phyloP scores from a whole-genome alignment of 2,329 filamentous ascomycete species.

The Bipolaris zeicola region DNA sequence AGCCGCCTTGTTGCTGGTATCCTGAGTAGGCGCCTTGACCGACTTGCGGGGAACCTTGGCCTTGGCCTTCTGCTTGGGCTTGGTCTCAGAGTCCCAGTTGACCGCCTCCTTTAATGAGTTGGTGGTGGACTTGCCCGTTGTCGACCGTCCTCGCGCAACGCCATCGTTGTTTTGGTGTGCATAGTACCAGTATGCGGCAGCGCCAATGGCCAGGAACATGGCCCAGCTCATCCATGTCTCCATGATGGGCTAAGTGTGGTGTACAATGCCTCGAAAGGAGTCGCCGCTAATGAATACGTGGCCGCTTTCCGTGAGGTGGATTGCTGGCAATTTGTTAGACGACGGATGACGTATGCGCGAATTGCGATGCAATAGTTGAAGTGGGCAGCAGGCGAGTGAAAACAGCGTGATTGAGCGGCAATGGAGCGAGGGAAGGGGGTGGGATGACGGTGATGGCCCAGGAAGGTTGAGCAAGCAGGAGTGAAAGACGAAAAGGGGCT shows the following conservation, averaged over 20 bases:
- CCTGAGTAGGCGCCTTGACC: conserved; percentile 43
- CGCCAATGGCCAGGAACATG: conserved; percentile 38
- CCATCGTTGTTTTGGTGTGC: conserved; percentile 29
- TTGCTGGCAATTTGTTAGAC: neutral
- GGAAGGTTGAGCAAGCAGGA: conserved; percentile 7
- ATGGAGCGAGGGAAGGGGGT: neutral
- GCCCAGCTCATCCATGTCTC: conserved; percentile 44
- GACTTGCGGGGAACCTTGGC: conserved; percentile 43
- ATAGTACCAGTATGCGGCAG: conserved; percentile 38
- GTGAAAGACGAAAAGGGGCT: conserved; percentile 7
- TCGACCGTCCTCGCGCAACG: conserved; percentile 36
- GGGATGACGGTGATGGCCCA: conserved; percentile 10
- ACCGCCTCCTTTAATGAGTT: conserved; percentile 28
- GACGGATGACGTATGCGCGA: neutral
- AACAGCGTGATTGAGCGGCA: neutral
- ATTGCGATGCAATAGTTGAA: neutral
- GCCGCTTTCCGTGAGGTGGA: neutral
- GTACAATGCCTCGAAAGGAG: neutral
- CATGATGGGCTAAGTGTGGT: conserved; percentile 26
- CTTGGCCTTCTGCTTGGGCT: conserved; percentile 38
- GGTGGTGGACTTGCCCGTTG: conserved; percentile 30
- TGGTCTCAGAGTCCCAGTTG: conserved; percentile 39
- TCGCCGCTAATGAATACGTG: conserved; percentile 6
- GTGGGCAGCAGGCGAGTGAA: neutral
- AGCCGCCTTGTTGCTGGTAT: conserved; percentile 41